Conservation (phyloP, 1,139 yeast species). For the Debaryomyces psychrophilus region DNA sequence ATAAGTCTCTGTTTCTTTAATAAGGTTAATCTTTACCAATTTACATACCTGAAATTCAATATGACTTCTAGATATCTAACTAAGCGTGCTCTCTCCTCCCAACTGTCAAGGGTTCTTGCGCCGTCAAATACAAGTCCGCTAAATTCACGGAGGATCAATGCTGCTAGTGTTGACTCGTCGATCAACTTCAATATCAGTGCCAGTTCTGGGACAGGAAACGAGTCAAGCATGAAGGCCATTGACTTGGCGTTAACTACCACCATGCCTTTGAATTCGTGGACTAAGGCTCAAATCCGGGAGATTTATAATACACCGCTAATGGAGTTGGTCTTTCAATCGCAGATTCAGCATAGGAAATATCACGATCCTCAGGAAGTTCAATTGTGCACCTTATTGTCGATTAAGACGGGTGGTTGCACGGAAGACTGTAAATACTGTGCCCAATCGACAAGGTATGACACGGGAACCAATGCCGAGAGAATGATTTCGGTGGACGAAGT, state of each 20-base stretch:
- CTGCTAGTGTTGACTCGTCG: conserved; percentile 12
- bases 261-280: conserved; percentile 57
- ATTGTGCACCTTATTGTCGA: conserved; percentile 72
- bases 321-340: conserved; percentile 65
- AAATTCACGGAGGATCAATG: conserved; percentile 4
- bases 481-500: conserved; percentile 64
- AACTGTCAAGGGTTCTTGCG: background rate
- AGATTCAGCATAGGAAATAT: conserved; percentile 63
- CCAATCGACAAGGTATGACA: conserved; percentile 67
- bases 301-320: conserved; percentile 68
- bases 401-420: conserved; percentile 80
- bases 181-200: conserved; percentile 17
- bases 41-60: background rate
- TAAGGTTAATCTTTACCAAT: background rate
- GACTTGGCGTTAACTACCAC: conserved; percentile 22
- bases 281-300: conserved; percentile 56
- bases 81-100: background rate
- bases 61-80: background rate
- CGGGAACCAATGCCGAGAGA: conserved; percentile 72
- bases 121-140: background rate
- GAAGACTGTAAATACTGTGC: conserved; percentile 85
- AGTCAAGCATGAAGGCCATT: conserved; percentile 11
- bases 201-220: background rate
- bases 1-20: background rate
- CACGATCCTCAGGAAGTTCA: conserved; percentile 75